Evolutionary conservation across 2,329 filamentous ascomycete genomes (phyloP).

Genomic region (Fusarium anguioides): DNA sequence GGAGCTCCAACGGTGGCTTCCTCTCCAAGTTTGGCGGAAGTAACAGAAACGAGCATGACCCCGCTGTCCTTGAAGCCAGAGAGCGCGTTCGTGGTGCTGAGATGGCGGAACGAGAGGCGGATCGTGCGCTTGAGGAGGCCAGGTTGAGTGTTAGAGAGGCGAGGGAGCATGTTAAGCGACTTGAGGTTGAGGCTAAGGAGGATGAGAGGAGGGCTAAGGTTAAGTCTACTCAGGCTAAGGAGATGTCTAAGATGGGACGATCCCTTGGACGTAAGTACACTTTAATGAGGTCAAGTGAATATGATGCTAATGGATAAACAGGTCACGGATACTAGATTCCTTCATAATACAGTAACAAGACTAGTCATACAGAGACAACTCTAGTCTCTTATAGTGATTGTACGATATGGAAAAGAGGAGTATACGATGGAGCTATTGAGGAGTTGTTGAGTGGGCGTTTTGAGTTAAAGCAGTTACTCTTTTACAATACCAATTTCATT

Average conservation of each 20-base stretch:
- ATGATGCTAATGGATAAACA: background rate
- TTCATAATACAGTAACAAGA: too few species aligned
- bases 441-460: conserved; percentile 1
- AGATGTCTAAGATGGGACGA: conserved; percentile 75
- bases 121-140: conserved; percentile 69
- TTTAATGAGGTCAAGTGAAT: rapidly evolving
- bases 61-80: conserved; percentile 69
- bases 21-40: conserved; percentile 59
- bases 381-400: conserved; percentile 13
- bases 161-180: conserved; percentile 68
- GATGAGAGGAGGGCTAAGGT: conserved; percentile 73
- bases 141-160: conserved; percentile 70
- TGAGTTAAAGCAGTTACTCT: background rate
- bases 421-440: background rate
- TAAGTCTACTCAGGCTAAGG: conserved; percentile 73
- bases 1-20: conserved; percentile 47
- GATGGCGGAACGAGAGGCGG: conserved; percentile 71
- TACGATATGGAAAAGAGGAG: conserved; percentile 22
- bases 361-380: too few species aligned
- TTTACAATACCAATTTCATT: conserved; percentile 13
- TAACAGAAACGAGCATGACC: conserved; percentile 61
- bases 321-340: conserved; percentile 26
- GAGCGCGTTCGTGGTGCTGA: conserved; percentile 73
- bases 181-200: conserved; percentile 74
- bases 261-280: conserved; percentile 71